Conservation (phyloP, 2,329 filamentous ascomycete species). For the Trichoderma harzianum region DNA sequence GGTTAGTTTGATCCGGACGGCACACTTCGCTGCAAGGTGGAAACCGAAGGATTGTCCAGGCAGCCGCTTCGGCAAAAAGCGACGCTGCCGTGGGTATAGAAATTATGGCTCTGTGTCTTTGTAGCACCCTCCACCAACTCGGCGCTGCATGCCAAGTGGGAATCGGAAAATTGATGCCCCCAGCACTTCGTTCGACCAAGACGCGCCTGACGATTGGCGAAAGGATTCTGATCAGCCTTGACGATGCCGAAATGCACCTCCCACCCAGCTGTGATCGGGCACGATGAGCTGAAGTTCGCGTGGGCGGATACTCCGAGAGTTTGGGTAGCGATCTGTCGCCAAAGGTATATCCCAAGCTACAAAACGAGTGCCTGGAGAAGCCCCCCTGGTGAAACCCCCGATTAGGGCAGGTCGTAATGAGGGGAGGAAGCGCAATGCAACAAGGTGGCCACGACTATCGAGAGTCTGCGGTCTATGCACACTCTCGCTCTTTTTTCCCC, state of each 20-base stretch:
- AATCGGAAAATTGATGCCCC: neutral
- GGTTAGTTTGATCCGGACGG: neutral
- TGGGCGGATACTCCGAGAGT: neutral
- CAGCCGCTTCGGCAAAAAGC: neutral
- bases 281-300: neutral
- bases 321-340: neutral
- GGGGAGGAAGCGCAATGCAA: neutral
- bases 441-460: neutral
- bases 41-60: neutral
- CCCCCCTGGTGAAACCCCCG: neutral
- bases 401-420: constrained; percentile 14
- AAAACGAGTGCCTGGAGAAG: neutral
- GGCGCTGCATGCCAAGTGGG: constrained; percentile 7
- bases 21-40: neutral
- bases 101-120: neutral
- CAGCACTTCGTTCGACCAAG: neutral
- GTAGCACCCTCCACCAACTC: neutral
- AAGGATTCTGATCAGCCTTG: neutral
- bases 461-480: neutral
- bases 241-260: neutral
- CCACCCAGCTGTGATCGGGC: neutral
- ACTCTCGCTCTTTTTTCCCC: neutral
- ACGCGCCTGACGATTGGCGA: neutral
- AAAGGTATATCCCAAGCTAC: neutral
- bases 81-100: neutral